Conservation (phyloP, 495 filamentous ascomycete genomes). For the Lophiotrema nucula region DNA sequence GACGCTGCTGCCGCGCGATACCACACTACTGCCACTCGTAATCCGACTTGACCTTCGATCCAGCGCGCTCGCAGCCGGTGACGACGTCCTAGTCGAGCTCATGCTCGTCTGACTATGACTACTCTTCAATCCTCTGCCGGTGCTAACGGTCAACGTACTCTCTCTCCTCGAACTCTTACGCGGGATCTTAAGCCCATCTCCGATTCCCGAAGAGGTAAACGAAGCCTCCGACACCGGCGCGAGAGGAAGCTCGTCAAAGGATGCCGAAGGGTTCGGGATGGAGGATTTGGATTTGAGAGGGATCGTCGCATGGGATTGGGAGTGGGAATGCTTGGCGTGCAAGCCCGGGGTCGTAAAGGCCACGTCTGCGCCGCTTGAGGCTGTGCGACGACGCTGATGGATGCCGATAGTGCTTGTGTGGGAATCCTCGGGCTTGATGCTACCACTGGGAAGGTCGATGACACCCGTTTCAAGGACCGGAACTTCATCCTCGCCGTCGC, state of each 20-base stretch:
- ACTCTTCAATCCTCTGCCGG: background rate
- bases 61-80: background rate
- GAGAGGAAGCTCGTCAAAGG: constrained; percentile 5
- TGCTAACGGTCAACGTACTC: background rate
- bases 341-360: constrained; percentile 7
- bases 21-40: background rate
- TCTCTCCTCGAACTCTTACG: constrained; percentile 4
- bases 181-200: constrained; percentile 5
- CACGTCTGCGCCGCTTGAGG: constrained; percentile 27
- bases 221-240: background rate
- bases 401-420: background rate
- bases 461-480: constrained; percentile 10
- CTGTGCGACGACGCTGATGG: constrained; percentile 29
- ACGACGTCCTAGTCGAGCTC: background rate
- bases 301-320: no score
- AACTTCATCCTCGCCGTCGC: constrained; percentile 23
- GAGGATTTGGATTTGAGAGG: background rate
- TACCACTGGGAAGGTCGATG: constrained; percentile 11
- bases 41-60: background rate
- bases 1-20: constrained; percentile 21
- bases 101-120: background rate
- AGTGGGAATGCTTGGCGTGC: background rate
- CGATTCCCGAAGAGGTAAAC: background rate
- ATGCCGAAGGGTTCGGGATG: background rate
- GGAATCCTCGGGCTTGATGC: constrained; percentile 11